These are phyloP conservation scores for Candida glucosophila DNA, from an alignment of 1,139 yeast genomes.

Conservation along the genomic window DNA sequence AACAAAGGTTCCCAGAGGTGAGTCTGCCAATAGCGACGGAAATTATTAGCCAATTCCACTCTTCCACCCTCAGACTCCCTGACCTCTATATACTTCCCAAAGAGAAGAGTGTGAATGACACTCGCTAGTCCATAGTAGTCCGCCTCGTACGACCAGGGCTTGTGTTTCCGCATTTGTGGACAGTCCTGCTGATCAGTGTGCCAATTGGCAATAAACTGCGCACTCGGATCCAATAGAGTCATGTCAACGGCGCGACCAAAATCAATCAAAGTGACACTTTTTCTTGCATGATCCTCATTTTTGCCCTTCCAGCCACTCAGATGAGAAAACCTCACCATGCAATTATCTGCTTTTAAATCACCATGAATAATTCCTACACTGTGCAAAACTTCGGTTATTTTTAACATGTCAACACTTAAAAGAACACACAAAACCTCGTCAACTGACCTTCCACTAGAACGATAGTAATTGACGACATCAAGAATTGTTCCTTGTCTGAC, in stretches of 20 bases:
- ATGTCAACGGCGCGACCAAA: slow-evolving; percentile 80
- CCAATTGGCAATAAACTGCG: slow-evolving; percentile 56
- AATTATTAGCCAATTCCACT: slow-evolving; percentile 26
- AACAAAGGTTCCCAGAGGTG: slow-evolving; percentile 68
- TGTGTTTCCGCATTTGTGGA: slow-evolving; percentile 54
- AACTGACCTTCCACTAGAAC: slow-evolving; percentile 19
- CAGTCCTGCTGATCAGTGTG: slow-evolving; percentile 68
- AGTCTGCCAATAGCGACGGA: slow-evolving; percentile 74
- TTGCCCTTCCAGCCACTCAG: too few relatives aligned
- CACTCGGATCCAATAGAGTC: slow-evolving; percentile 38
- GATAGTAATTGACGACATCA: slow-evolving; percentile 55
- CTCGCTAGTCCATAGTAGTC: slow-evolving; percentile 85
- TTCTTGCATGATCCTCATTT: slow-evolving; percentile 48
- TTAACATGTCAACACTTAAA: slow-evolving; percentile 54
- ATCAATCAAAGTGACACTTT: slow-evolving; percentile 68
- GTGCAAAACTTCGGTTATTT: slow-evolving; percentile 57
- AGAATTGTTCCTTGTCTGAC: slow-evolving; percentile 66
- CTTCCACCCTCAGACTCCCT: slow-evolving; percentile 16
- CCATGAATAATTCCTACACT: slow-evolving; percentile 68
- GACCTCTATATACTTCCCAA: slow-evolving; percentile 54
- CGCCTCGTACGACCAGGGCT: slow-evolving; percentile 72
- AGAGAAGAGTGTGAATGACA: slow-evolving; percentile 63
- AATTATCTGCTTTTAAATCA: slow-evolving; percentile 79
- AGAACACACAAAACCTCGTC: slow-evolving; percentile 64
- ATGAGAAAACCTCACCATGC: slow-evolving; percentile 56